Percentiles rank a stretch among this genome's conserved stretches.
phyloP scores from a whole-genome alignment of 1,284 basidiomycete species.

The Rhodotorula sp. region DNA sequence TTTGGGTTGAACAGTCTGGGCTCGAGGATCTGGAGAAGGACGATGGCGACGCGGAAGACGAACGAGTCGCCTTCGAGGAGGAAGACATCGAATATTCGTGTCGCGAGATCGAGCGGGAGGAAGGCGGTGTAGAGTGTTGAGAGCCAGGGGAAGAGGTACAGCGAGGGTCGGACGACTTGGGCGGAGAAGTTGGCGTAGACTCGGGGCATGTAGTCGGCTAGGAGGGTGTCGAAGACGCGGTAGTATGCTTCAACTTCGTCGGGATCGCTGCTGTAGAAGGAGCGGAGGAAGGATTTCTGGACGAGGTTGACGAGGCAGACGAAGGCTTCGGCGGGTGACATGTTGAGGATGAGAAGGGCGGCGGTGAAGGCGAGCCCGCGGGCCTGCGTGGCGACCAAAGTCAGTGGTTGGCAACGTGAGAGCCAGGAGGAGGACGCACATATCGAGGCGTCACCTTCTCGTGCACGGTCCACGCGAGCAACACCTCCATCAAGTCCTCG shows the following conservation, averaged over 20 bases:
- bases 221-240: slow-evolving; percentile 83
- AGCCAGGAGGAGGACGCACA: slow-evolving; percentile 48
- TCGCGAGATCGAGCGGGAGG: slow-evolving; percentile 44
- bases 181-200: slow-evolving; percentile 54
- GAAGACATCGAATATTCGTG: slow-evolving; percentile 57
- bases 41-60: slow-evolving; percentile 76
- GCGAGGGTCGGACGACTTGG: slow-evolving; percentile 65
- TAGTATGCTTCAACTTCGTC: slow-evolving; percentile 67
- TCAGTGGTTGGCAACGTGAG: background rate
- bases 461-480: slow-evolving; percentile 87
- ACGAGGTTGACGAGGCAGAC: slow-evolving; percentile 83
- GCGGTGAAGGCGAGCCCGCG: slow-evolving; percentile 39
- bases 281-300: slow-evolving; percentile 77
- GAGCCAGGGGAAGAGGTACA: slow-evolving; percentile 74
- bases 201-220: slow-evolving; percentile 91
- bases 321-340: slow-evolving; percentile 72
- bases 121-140: slow-evolving; percentile 67
- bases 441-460: slow-evolving; percentile 71
- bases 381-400: slow-evolving; percentile 2
- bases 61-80: slow-evolving; percentile 84
- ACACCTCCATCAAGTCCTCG: slow-evolving; percentile 78
- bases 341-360: slow-evolving; percentile 67
- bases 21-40: slow-evolving; percentile 79
- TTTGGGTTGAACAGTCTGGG: slow-evolving; percentile 83
- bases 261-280: slow-evolving; percentile 74